Conservation (phyloP, 2,329 filamentous ascomycete genomes). For the Paraphaeosphaeria sporulosa region DNA sequence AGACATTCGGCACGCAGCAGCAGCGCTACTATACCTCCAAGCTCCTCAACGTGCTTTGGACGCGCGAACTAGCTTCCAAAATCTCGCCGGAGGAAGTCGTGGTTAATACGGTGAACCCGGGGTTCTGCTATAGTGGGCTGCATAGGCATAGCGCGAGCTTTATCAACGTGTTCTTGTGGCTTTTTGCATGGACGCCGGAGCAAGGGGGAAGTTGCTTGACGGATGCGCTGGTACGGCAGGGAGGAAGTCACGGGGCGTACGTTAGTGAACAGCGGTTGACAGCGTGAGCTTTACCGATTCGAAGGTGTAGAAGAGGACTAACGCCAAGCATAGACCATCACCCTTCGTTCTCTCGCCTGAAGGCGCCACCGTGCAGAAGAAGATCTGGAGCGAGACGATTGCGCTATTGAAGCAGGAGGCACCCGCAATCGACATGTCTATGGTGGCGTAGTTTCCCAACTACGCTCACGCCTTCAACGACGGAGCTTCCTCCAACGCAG, state of each 20-base stretch:
- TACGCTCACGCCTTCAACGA: background rate
- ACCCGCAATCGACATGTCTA: background rate
- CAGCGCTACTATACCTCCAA: slow-evolving; percentile 29
- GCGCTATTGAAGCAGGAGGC: slow-evolving; percentile 16
- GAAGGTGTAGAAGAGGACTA: background rate
- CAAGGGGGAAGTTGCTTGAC: slow-evolving; percentile 22
- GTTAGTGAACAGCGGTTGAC: slow-evolving; percentile 25
- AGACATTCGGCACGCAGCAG: slow-evolving; percentile 19
- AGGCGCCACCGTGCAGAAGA: slow-evolving; percentile 47
- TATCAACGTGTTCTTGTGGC: slow-evolving; percentile 20
- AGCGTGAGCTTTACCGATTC: slow-evolving; percentile 15
- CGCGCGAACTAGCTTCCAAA: slow-evolving; percentile 20
- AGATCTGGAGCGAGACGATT: slow-evolving; percentile 53
- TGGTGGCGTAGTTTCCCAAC: background rate
- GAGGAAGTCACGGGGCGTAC: slow-evolving; percentile 26
- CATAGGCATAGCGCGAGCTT: slow-evolving; percentile 20
- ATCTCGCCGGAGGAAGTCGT: slow-evolving; percentile 19
- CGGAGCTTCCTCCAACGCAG: background rate
- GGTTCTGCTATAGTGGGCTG: slow-evolving; percentile 25
- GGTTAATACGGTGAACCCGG: slow-evolving; percentile 30
- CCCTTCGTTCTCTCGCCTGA: slow-evolving; percentile 33
- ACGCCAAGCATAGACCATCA: slow-evolving; percentile 13
- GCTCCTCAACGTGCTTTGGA: slow-evolving; percentile 26
- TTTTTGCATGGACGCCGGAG: slow-evolving; percentile 22
- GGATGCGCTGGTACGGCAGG: slow-evolving; percentile 23